Conservation (phyloP, 2,329 filamentous ascomycete species). For the Trichoderma brevicompactum region DNA sequence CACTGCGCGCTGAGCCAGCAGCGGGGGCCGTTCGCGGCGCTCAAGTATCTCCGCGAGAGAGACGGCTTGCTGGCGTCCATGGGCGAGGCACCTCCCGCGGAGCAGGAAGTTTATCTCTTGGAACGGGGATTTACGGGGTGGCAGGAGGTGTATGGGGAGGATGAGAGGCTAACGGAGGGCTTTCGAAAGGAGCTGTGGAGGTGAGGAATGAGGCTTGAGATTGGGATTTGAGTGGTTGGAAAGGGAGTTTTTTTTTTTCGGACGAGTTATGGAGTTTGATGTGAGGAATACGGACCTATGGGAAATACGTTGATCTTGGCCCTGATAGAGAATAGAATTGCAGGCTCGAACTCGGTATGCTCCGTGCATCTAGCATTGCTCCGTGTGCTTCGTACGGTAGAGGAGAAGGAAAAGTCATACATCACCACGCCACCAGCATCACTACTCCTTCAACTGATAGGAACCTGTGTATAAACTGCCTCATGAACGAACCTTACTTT, state of each 20-base stretch:
- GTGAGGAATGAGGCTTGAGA: conserved; percentile 33
- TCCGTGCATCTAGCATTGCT: neutral
- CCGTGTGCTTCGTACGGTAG: too few relatives aligned
- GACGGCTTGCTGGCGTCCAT: conserved; percentile 51
- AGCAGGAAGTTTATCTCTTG: conserved; percentile 79
- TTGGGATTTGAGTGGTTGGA: too few relatives aligned
- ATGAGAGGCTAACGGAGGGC: conserved; percentile 79
- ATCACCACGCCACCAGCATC: too few relatives aligned
- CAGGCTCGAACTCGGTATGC: neutral
- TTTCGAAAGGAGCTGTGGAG: conserved; percentile 87
- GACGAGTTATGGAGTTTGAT: neutral
- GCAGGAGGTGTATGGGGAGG: conserved; percentile 82
- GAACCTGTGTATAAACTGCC: too few relatives aligned
- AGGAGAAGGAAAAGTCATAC: too few relatives aligned
- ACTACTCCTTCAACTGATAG: too few relatives aligned
- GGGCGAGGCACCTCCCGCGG: conserved; percentile 38
- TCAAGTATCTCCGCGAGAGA: conserved; percentile 76
- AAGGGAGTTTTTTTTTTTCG: neutral
- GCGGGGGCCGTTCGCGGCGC: conserved; percentile 81
- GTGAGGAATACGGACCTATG: neutral
- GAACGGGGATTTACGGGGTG: conserved; percentile 85
- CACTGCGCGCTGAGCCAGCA: conserved; percentile 94
- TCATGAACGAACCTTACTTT: too few relatives aligned
- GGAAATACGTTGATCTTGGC: neutral
- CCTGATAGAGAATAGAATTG: neutral